These are phyloP conservation scores for Amanita brunnescens DNA, from an alignment of 768 basidiomycete species.

Conservation along the genomic window DNA sequence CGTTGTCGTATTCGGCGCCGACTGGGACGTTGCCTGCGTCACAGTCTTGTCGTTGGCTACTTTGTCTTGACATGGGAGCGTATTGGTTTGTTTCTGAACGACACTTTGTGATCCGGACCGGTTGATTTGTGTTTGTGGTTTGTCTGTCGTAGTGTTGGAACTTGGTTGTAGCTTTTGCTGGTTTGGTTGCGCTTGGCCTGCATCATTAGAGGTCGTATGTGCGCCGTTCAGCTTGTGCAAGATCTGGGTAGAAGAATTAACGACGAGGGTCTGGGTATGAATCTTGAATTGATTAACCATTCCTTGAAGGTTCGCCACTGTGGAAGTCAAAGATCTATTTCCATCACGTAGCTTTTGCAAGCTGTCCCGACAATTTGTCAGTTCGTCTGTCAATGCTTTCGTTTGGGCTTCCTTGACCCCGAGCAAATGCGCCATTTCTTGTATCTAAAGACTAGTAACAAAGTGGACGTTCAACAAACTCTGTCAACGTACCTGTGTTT, in stretches of 20 bases:
- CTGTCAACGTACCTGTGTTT: neutral
- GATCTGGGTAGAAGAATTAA: neutral
- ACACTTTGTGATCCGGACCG: too few relatives aligned
- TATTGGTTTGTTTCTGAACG: neutral
- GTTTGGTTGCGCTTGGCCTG: neutral
- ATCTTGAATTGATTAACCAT: constrained; percentile 14
- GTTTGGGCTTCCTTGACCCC: constrained; percentile 16
- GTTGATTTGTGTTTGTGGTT: neutral
- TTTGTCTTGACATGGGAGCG: neutral
- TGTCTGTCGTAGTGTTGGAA: neutral
- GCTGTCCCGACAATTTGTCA: constrained; percentile 16
- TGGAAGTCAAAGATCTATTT: constrained; percentile 18
- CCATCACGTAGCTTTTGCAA: constrained; percentile 22
- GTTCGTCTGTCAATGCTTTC: constrained; percentile 14
- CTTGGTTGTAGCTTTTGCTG: neutral
- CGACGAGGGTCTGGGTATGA: too few relatives aligned
- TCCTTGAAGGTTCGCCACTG: constrained; percentile 21
- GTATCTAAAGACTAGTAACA: neutral
- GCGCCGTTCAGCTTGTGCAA: constrained; percentile 1
- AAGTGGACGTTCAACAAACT: neutral
- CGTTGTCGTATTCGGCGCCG: neutral
- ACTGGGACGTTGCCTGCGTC: neutral
- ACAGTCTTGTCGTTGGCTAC: neutral
- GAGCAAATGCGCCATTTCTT: constrained; percentile 12
- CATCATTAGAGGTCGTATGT: neutral